Percentiles rank a stretch among this genome's conserved stretches.
Evolutionary conservation across 805 yeast species (phyloP).

Genomic region (Isabelozyma pseudorhagii): DNA sequence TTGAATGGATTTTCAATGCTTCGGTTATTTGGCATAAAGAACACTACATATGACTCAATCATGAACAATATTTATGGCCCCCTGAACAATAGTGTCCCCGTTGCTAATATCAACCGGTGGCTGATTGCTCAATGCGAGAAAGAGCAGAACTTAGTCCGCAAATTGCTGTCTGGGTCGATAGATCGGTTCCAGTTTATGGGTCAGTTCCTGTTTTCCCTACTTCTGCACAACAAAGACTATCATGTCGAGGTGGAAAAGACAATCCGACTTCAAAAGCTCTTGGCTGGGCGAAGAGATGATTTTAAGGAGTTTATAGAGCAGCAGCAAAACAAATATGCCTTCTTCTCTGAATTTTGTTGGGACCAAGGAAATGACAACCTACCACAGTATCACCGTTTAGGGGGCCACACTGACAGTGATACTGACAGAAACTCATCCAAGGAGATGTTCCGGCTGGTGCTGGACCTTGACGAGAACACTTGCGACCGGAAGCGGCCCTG

Average conservation of each 20-base stretch:
- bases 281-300: not conserved
- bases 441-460: not conserved
- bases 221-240: not conserved
- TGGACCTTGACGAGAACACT: not conserved
- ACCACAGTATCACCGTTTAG: not conserved
- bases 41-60: not conserved
- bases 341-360: not conserved
- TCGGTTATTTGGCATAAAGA: slow-evolving; percentile 26
- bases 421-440: not conserved
- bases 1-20: slow-evolving; percentile 34
- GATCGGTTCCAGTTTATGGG: not conserved
- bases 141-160: slow-evolving; percentile 21
- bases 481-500: not conserved
- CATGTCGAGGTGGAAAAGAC: not conserved
- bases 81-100: slow-evolving; percentile 14
- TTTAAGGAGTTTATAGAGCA: not conserved
- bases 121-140: slow-evolving; percentile 22
- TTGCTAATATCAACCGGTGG: slow-evolving; percentile 32
- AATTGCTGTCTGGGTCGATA: slow-evolving; percentile 1
- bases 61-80: slow-evolving; percentile 10
- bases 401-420: not conserved
- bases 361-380: not conserved
- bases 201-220: not conserved
- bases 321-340: not conserved
- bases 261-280: not conserved